A percentile compares a stretch with the other conserved stretches of the same genome.
Evolutionary conservation across 345 rosid genomes (phyloP).

Genomic region (Erucastrum elatum): DNA sequence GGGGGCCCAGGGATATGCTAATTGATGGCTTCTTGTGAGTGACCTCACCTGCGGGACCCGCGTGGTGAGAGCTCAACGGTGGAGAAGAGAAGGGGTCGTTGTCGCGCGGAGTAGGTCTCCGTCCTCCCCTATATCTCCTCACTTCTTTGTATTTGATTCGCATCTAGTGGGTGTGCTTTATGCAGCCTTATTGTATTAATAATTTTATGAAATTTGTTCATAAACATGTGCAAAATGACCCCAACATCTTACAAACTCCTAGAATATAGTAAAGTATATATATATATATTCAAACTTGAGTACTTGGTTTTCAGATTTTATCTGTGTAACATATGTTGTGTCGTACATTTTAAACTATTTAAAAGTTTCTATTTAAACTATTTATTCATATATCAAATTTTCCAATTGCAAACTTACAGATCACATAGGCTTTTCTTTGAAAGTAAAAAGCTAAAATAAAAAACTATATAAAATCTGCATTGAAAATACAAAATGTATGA

Average conservation of each 20-base stretch:
- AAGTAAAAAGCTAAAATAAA: not conserved
- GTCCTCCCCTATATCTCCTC: not conserved
- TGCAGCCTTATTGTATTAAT: not conserved
- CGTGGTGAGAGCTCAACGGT: constrained; percentile 29
- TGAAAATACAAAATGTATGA: not conserved
- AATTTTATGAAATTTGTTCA: too few species aligned
- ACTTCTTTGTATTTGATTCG: constrained; percentile 26
- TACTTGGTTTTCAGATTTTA: not conserved
- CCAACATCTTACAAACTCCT: too few species aligned
- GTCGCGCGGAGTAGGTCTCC: constrained; percentile 16
- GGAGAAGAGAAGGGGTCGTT: constrained; percentile 30
- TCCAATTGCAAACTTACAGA: not conserved
- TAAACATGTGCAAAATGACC: too few species aligned
- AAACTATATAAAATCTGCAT: not conserved
- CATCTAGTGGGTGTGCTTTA: constrained; percentile 24
- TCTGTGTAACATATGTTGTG: too few species aligned
- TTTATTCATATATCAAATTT: not conserved
- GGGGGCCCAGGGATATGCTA: constrained; percentile 8
- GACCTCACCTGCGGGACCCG: constrained; percentile 21
- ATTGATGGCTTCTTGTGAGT: not conserved
- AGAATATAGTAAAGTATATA: too few species aligned
- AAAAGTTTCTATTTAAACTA: not conserved
- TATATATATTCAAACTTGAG: too few species aligned
- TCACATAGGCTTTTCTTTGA: not conserved
- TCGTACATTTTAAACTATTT: too few species aligned